Base-by-base conservation (phyloP, 371 early-diverging fungal genomes). In the Smittium mucronatum region DNA sequence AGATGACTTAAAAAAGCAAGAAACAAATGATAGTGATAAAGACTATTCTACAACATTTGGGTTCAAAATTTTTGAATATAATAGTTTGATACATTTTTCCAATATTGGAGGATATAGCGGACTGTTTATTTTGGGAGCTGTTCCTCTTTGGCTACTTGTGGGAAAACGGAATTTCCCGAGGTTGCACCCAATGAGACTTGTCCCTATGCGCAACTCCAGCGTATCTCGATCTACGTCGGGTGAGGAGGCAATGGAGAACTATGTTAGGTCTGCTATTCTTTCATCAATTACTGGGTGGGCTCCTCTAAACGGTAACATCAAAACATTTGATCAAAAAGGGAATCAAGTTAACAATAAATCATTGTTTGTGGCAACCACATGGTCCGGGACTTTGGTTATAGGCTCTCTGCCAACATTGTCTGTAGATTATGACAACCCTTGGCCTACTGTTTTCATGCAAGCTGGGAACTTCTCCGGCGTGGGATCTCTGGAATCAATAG, bases 401-500 rank as follows among this genome's bases (percentile, higher is more conserved):
- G 84, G 87, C 32, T 79, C 85, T 36, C 82, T 95, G 31, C 91
- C 89, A 5, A 76, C 82, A 25, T 85, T 89, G 25, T 80, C 80
- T 35, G 79, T 91, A 30, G 86, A 85, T 57, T 91, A 87, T 70
- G 93, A 95, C 72, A 75, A 87, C 73, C 87, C 88, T 36, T 93
- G 93, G 93, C 91, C 95, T 0, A 77, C 89, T 68, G 89, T 89
- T 71, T 89, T 88, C 72, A 83, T 93, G 2, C 87, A 87, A 0
- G 76, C 94, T 21, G 85, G 87, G 26, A 87, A 88, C 1, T 90
- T 91, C 70, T 83, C 86, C 64, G 79, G 79, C n/a, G 36, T 78
- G 8, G 69, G 74, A 57, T 61, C 75, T 25, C 72, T 78, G 35
- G 68, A 5, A 63, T 35, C 63, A 21, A 81, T 95, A 31, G 79